These are phyloP conservation scores for Capniomyces stellatus DNA, from an alignment of 371 early-diverging fungal species.

Conservation along the genomic window DNA sequence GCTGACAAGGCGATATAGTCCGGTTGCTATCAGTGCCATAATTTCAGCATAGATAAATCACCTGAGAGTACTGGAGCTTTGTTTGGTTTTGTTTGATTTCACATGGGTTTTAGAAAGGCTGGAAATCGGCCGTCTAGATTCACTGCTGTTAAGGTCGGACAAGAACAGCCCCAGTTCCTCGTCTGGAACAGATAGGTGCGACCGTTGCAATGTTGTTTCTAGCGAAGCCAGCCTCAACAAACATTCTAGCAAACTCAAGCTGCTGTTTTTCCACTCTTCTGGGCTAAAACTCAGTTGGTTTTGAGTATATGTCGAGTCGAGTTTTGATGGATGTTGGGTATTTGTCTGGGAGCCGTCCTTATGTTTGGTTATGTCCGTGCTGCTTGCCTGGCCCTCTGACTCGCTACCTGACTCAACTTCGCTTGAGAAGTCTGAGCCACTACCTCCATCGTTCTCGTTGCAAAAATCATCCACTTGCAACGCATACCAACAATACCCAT, in stretches of 20 bases:
- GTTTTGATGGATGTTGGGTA: not conserved
- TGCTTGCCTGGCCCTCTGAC: not conserved
- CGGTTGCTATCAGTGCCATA: too few relatives aligned
- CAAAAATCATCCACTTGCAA: constrained; percentile 13
- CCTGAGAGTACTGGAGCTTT: too few relatives aligned
- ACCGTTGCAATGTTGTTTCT: constrained; percentile 38
- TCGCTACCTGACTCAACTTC: not conserved
- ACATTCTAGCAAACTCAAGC: constrained; percentile 45
- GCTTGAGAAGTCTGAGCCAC: not conserved
- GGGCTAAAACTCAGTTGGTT: not conserved
- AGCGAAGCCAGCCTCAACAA: constrained; percentile 38
- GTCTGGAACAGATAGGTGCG: constrained; percentile 45
- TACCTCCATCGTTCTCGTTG: not conserved
- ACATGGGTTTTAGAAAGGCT: too few relatives aligned
- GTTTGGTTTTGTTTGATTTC: too few relatives aligned
- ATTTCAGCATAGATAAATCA: too few relatives aligned
- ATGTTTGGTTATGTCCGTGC: not conserved
- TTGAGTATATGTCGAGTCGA: not conserved
- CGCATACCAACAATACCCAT: constrained; percentile 15
- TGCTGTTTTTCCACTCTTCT: constrained; percentile 16
- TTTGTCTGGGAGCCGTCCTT: too few relatives aligned
- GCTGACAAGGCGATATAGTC: too few relatives aligned
- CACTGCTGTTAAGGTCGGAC: too few relatives aligned
- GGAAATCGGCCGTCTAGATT: too few relatives aligned
- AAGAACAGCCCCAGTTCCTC: constrained; percentile 40